Evolutionary conservation across 2,329 filamentous ascomycete genomes (phyloP), one percentile per base, ranked within the genome.

Genomic region (Ophiostoma angusticollis): DNA sequence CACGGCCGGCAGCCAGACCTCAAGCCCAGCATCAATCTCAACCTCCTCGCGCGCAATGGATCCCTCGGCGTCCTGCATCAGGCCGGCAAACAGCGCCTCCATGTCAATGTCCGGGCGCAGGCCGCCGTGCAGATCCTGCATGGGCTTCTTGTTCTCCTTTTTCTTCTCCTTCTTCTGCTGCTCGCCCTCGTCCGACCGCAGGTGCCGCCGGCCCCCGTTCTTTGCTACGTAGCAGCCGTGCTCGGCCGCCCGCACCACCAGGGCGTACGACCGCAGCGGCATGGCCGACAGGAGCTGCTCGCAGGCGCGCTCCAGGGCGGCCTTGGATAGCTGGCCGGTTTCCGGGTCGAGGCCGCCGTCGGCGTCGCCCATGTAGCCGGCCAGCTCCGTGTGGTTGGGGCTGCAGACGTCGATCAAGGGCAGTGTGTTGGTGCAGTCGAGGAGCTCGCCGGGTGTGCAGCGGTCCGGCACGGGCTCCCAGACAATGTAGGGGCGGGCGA

Each of bases 381-480:
- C 84, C n/a, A 98, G 70, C 57, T 98, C 91, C 18, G 78, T 64
- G 54, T 93, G 84, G 54, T 98, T 98, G 1, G 91, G 91, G 47
- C 71, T 76, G 56, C 73, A 75, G 40, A 80, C 61, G 48, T 80
- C 74, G 40, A 80, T 63, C 13, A 76, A 58, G 0, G 72, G 71
- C 11, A 79, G 61, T 9, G 70, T 70, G 47, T 78, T 78, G 35
- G 74, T 78, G 54, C 69, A 74, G 51, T 77, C 76, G 9, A 78
- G 63, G 21, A 79, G 60, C 54, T 80, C 70, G 30, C 77, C 74
- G 0, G 84, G 78, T 0, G 72, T 79, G 57, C 87, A 95, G 1
- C 84, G 69, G 58, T 95, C 85, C 2, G 91, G 91, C 1, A 95
- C 83, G 1, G 91, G 91, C 56, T 98, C 91, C 89, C 89, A 98